phyloP scores from a whole-genome alignment of 2,329 filamentous ascomycete genomes.

The Knoxdaviesia capensis region DNA sequence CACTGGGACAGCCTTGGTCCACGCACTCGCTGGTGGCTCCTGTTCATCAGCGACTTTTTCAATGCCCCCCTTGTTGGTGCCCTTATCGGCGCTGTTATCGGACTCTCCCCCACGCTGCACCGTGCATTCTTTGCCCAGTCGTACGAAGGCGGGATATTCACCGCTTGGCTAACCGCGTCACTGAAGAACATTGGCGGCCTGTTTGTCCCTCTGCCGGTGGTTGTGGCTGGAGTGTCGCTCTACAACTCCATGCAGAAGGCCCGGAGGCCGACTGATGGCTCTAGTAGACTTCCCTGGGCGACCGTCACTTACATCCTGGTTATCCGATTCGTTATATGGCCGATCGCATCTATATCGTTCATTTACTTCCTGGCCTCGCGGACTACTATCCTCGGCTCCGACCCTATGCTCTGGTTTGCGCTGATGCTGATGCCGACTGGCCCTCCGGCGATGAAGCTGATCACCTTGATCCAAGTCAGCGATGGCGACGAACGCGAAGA shows the following conservation, averaged over 20 bases:
- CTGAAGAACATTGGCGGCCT: slow-evolving; percentile 41
- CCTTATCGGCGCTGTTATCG: slow-evolving; percentile 34
- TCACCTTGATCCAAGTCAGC: slow-evolving; percentile 22
- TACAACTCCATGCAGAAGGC: slow-evolving; percentile 23
- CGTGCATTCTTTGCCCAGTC: slow-evolving; percentile 37
- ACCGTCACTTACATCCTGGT: slow-evolving; percentile 29
- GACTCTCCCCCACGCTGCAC: slow-evolving; percentile 38
- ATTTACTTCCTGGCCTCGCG: slow-evolving; percentile 33
- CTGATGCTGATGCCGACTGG: slow-evolving; percentile 27
- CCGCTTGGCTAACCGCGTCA: slow-evolving; percentile 43
- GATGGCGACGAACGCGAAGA: slow-evolving; percentile 17
- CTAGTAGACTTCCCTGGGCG: slow-evolving; percentile 19
- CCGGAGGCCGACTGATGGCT: no score
- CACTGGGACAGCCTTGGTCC: slow-evolving; percentile 2
- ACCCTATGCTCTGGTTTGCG: slow-evolving; percentile 46
- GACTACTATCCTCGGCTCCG: slow-evolving; percentile 27
- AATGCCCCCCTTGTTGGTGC: slow-evolving; percentile 44
- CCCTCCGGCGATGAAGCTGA: slow-evolving; percentile 25
- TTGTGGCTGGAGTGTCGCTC: slow-evolving; percentile 47
- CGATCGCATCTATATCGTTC: slow-evolving; percentile 28
- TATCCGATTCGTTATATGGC: slow-evolving; percentile 42
- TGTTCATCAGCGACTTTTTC: slow-evolving; percentile 25
- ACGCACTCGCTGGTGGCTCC: slow-evolving; percentile 12
- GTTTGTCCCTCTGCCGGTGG: slow-evolving; percentile 43
- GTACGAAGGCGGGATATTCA: slow-evolving; percentile 40